Conservation (phyloP, 2,329 filamentous ascomycete species). For the Ceratocystis variospora region DNA sequence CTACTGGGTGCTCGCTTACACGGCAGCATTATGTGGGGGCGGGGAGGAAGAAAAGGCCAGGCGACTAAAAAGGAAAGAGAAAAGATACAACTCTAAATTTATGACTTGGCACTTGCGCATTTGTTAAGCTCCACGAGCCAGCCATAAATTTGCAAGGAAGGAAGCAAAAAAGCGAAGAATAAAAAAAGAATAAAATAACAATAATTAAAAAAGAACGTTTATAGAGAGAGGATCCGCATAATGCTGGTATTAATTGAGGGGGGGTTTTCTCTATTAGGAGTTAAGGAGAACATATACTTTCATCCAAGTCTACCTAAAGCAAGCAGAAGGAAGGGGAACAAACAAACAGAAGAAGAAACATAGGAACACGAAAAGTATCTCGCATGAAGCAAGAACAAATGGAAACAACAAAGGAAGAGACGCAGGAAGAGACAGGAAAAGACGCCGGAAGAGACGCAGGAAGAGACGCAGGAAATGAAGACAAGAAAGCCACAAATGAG, state of each 20-base stretch:
- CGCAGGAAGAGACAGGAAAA: conserved; percentile 1
- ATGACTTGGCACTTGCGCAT: too few relatives aligned
- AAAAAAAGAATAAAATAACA: background rate
- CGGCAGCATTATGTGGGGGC: too few relatives aligned
- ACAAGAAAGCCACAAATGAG: background rate
- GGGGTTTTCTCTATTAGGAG: too few relatives aligned
- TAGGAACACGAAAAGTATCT: conserved; percentile 5
- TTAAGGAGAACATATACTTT: too few relatives aligned
- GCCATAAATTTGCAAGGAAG: background rate
- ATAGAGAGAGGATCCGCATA: background rate
- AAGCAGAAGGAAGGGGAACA: background rate
- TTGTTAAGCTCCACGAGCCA: too few relatives aligned
- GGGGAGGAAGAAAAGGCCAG: too few relatives aligned
- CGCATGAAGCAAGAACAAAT: conserved; percentile 5
- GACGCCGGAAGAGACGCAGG: background rate
- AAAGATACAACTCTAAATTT: too few relatives aligned
- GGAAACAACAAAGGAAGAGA: conserved; percentile 8
- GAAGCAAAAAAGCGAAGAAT: background rate
- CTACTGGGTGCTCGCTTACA: too few relatives aligned
- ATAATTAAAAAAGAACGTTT: background rate
- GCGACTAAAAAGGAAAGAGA: too few relatives aligned
- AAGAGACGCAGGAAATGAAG: background rate
- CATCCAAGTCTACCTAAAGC: too few relatives aligned
- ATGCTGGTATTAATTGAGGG: too few relatives aligned
- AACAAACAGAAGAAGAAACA: conserved; percentile 3